Evolutionary conservation across 352 stramenopile genomes (phyloP), one percentile per base, ranked within the genome.

Genomic region (Blastocystis sp.): DNA sequence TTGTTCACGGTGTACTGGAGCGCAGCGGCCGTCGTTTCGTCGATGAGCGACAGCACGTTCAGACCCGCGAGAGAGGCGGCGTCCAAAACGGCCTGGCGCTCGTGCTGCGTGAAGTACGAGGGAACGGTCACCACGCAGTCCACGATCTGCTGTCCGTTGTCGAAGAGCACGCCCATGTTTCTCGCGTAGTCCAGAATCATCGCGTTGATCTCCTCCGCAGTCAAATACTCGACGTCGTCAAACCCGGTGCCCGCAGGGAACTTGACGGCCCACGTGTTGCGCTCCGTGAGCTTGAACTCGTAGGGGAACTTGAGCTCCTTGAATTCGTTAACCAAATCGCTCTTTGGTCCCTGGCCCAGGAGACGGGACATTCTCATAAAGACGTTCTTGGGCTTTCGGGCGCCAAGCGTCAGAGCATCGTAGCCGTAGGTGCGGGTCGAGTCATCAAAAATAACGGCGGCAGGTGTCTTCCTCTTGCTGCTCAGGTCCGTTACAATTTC

Each of bases 391-490:
- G 97, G 96, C 39, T 98, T 97, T 21, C 96, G 93, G 33, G 96
- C 94, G 78, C 96, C 93, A 60, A 98, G 91, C 21, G 92, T 95
- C 41, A 93, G 94, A 0, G 96, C 96, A 91, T 99, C 97, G 1
- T 95, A 95, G 33, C 96, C 97, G 91, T 98, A 99, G 39, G 98
- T 94, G 0, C 96, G 93, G 79, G 97, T 95, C 35, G 96, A 95
- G 62, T 88, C 50, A 91, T 96, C 93, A 82, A 98, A 98, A 31
- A 93, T 93, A 60, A 98, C 93, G 79, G 95, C 94, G 82, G 96
- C 96, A 91, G 98, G 96, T 29, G 96, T 99, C 92, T 98, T 98
- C 70, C 97, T 95, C 93, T 99, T 99, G 88, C 95, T 98, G 91
- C 98, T 95, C 67, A 97, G 92, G 92, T 99, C 98, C 31, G 96